Evolutionary conservation across 2,329 filamentous ascomycete species (phyloP).

Genomic region (Phialophora chinensis): DNA sequence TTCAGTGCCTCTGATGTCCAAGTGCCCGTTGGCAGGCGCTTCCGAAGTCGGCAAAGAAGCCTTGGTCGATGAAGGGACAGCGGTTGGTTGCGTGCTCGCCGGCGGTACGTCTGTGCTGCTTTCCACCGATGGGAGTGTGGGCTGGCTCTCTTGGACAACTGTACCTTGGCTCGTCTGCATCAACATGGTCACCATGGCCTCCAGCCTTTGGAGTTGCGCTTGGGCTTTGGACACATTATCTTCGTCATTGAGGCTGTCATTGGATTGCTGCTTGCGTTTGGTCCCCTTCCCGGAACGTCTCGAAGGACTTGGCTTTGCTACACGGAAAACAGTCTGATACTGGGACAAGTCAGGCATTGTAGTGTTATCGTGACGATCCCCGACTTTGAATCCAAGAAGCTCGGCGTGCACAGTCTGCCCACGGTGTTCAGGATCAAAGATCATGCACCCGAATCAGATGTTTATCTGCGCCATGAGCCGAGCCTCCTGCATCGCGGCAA

Average conservation of each 20-base stretch:
- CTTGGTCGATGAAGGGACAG: background rate
- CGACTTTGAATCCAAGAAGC: background rate
- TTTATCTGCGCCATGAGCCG: too few relatives aligned
- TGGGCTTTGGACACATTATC: constrained; percentile 24
- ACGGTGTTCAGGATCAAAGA: too few relatives aligned
- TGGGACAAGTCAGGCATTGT: constrained; percentile 18
- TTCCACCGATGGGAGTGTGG: background rate
- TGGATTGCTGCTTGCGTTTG: constrained; percentile 8
- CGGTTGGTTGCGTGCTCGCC: background rate
- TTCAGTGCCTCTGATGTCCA: constrained; percentile 15
- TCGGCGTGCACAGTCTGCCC: too few relatives aligned
- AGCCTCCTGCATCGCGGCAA: too few relatives aligned
- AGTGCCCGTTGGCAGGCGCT: constrained; percentile 9
- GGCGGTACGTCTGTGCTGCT: background rate
- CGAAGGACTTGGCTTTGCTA: constrained; percentile 11
- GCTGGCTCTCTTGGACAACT: background rate
- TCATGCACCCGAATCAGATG: too few relatives aligned
- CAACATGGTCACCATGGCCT: constrained; percentile 21
- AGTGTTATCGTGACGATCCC: background rate
- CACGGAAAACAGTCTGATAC: constrained; percentile 22
- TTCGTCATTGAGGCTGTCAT: background rate
- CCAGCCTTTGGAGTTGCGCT: constrained; percentile 19
- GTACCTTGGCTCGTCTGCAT: constrained; percentile 12
- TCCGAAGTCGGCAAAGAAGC: background rate
- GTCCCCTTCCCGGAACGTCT: background rate